Evolutionary conservation across 2,329 filamentous ascomycete genomes (phyloP), one percentile per base, ranked within the genome.

Genomic region (Cladosporium velox): DNA sequence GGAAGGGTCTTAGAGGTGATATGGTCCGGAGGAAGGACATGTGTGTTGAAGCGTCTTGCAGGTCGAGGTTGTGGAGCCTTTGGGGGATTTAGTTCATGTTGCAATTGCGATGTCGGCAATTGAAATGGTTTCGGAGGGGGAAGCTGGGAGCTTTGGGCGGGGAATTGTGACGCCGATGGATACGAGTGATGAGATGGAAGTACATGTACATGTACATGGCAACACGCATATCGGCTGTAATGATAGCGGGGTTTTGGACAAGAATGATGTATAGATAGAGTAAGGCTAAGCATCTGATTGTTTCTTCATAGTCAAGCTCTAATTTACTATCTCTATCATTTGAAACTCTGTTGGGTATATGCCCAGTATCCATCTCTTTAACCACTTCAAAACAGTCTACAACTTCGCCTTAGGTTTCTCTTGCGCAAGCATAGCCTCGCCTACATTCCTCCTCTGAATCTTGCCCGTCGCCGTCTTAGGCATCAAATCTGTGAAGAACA

Each of bases 381-480:
- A 49, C 28, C 15, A n/a, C 18, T 44, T 32, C 11, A 14, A 30
- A 8, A n/a, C 21, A 34, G 10, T 18, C 64, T 66, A 66, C 59
- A 66, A 44, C 52, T 66, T 66, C 34, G 65, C 65, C 65, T 66
- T 66, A 24, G 65, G 49, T 52, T 66, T 66, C 49, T 66, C 65
- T n/a, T 61, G 58, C 26, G 24, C 91, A 78, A 89, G 83, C 91
- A 96, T 94, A 34, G 87, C 87, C 78, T 94, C 91, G 15, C 91
- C 91, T n/a, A 96, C 91, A 73, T 93, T 91, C 68, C 91, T 86
- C 68, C 92, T 83, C 80, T 96, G 92, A 67, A 96, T 90, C 83
- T 96, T 96, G 65, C 92, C 92, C 6, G 92, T 96, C n/a, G 92
- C 91, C 4, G 92, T 73, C 67, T 96, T 96, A 69, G 92, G 92